Evolutionary conservation across 345 rosid species (phyloP).

Genomic region (Euclidium syriacum): DNA sequence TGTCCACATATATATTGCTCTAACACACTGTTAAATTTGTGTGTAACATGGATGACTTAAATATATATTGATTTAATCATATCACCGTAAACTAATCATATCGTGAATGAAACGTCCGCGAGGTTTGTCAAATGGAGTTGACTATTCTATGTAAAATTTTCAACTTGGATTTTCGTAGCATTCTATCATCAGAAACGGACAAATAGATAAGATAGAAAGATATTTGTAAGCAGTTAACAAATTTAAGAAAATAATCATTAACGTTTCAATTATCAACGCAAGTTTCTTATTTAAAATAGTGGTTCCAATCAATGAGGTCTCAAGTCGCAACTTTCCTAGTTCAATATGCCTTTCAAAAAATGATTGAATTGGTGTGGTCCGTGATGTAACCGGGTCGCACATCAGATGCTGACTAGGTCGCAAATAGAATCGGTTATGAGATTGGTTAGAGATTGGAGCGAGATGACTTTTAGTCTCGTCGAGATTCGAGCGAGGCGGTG

Average conservation of each 20-base stretch:
- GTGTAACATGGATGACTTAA: not conserved
- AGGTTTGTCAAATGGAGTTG: constrained; percentile 18
- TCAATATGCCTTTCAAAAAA: too few relatives aligned
- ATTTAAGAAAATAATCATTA: not conserved
- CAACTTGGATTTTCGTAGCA: not conserved
- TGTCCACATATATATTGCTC: not conserved
- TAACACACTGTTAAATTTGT: not conserved
- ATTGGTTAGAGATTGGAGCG: too few relatives aligned
- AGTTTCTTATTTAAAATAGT: not conserved
- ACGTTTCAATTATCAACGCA: not conserved
- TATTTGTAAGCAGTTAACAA: not conserved
- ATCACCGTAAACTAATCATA: not conserved
- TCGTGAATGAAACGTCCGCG: not conserved
- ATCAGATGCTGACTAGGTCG: too few relatives aligned
- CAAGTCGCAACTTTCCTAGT: too few relatives aligned
- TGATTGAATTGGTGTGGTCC: too few relatives aligned
- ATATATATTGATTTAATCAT: not conserved
- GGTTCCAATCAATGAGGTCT: too few relatives aligned
- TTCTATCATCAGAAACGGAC: not conserved
- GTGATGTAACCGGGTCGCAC: too few relatives aligned
- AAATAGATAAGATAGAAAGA: not conserved
- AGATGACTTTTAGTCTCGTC: too few relatives aligned
- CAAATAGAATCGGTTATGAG: too few relatives aligned
- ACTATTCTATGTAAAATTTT: not conserved
- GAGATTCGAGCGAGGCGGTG: too few relatives aligned